A percentile compares a stretch with the other conserved stretches of the same genome.
Conservation (phyloP, 768 basidiomycete genomes). For the Phlebiopsis flavidoalba region DNA sequence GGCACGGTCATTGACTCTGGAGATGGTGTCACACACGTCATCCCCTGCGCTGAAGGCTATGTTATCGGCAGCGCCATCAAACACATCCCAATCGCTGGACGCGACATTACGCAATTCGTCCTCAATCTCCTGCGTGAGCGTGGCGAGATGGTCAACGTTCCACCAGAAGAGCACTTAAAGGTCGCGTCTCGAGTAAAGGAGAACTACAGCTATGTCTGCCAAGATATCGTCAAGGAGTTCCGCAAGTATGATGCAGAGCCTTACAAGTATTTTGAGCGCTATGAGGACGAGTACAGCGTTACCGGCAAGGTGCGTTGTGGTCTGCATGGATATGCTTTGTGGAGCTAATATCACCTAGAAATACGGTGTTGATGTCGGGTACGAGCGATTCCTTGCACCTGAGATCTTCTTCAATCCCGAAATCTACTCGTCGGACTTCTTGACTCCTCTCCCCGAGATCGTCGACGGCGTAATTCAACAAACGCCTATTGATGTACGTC, state of each 20-base stretch:
- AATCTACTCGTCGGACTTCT: conserved; percentile 95
- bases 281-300: conserved; percentile 89
- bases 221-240: conserved; percentile 98
- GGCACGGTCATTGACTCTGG: conserved; percentile 99
- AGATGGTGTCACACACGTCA: conserved; percentile 98
- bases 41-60: conserved; percentile 93
- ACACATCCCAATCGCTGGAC: conserved; percentile 97
- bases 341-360: conserved; percentile 38
- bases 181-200: conserved; percentile 96
- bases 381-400: conserved; percentile 97
- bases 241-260: conserved; percentile 97
- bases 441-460: conserved; percentile 93
- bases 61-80: conserved; percentile 99
- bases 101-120: conserved; percentile 95
- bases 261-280: conserved; percentile 90
- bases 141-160: conserved; percentile 85
- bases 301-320: conserved; percentile 70
- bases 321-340: neutral
- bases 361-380: conserved; percentile 93
- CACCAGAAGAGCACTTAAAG: conserved; percentile 90
- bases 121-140: conserved; percentile 94
- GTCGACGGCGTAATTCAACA: conserved; percentile 95
- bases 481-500: conserved; percentile 94
- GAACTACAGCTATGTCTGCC: conserved; percentile 96
- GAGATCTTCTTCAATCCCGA: conserved; percentile 99